Conservation (phyloP, 805 yeast species). For the Candida cerambycidarum region DNA sequence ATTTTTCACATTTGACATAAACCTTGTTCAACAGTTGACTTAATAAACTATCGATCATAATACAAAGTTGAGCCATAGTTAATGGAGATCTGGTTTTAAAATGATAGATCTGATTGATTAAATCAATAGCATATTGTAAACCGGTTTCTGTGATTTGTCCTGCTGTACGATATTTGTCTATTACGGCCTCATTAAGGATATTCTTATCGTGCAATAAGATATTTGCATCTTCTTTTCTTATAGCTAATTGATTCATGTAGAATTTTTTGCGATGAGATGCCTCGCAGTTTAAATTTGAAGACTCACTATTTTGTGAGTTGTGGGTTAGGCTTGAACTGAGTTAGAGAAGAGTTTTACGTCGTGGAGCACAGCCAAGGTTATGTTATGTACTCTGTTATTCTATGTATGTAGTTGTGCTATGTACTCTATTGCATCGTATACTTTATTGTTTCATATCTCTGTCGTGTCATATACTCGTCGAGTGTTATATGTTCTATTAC, state of each 20-base stretch:
- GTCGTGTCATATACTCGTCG: too few species aligned
- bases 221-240: constrained; percentile 73
- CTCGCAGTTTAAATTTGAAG: too few species aligned
- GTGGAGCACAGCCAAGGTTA: too few species aligned
- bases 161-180: constrained; percentile 84
- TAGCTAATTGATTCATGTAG: constrained; percentile 55
- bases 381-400: too few species aligned
- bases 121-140: constrained; percentile 59
- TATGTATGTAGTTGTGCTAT: too few species aligned
- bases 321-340: too few species aligned
- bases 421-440: too few species aligned
- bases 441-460: too few species aligned
- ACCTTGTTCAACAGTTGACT: constrained; percentile 55
- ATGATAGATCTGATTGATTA: constrained; percentile 77
- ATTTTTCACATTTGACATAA: constrained; percentile 75
- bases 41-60: constrained; percentile 77
- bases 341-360: too few species aligned
- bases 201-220: constrained; percentile 72
- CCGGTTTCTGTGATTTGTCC: constrained; percentile 89
- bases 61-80: constrained; percentile 70
- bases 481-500: too few species aligned
- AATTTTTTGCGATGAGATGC: constrained; percentile 9
- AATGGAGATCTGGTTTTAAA: constrained; percentile 41
- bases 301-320: too few species aligned
- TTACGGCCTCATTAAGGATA: constrained; percentile 55